A percentile compares a stretch with the other conserved stretches of the same genome.
These are phyloP conservation scores for Corylus avellana DNA, from an alignment of 306 rosid species.

Conservation along the genomic window DNA sequence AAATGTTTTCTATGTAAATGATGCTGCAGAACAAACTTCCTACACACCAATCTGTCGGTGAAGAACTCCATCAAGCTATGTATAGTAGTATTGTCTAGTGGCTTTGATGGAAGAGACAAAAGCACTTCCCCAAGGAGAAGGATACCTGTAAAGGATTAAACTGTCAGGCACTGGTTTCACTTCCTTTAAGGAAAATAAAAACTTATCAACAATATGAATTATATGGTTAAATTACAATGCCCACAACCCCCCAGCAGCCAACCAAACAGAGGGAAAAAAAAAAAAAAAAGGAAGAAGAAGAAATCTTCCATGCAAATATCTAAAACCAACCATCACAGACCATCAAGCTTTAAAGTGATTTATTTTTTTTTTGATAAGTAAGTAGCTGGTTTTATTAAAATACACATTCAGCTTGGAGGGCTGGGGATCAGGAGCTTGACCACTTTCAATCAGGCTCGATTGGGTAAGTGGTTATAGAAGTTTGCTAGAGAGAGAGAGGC, in stretches of 20 bases:
- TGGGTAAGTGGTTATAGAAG: no score
- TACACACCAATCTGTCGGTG: conserved; percentile 86
- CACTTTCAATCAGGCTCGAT: no score
- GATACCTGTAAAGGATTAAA: conserved; percentile 53
- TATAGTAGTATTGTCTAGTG: conserved; percentile 56
- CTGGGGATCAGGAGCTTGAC: no score
- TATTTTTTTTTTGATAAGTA: no score
- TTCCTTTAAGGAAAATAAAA: not conserved
- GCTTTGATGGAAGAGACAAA: conserved; percentile 54
- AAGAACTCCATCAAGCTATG: conserved; percentile 82
- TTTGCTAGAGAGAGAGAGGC: no score
- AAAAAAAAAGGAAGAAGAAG: not conserved
- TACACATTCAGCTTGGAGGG: no score
- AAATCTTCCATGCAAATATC: not conserved
- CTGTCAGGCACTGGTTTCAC: conserved; percentile 16
- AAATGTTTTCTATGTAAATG: conserved; percentile 13
- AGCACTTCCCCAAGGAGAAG: conserved; percentile 91
- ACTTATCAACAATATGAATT: conserved; percentile 17
- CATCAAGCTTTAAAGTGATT: not conserved
- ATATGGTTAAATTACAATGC: not conserved
- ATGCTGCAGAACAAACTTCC: conserved; percentile 24
- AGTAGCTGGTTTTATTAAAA: no score
- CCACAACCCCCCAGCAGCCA: not conserved
- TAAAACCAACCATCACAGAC: not conserved
- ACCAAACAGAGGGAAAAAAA: not conserved